Evolutionary conservation across 176 grass and related monocot species (phyloP), one percentile per base, ranked within the genome.

Genomic region (Melocanna baccifera): DNA sequence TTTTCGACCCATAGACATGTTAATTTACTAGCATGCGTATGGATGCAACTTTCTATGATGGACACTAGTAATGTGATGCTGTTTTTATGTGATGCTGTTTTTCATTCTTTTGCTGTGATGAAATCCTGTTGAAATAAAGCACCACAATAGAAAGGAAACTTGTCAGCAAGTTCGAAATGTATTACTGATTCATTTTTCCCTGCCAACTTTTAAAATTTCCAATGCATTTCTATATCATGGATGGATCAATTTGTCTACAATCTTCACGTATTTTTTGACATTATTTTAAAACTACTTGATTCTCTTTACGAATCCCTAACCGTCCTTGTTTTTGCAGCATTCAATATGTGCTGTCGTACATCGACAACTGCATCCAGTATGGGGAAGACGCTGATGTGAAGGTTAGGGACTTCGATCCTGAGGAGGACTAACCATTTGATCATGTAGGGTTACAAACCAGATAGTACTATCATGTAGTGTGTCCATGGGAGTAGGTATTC

Each of bases 321-420:
- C 8, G 6, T 3, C 8, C 29, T 20, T 14, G n/a, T 36, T 80
- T 63, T 53, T 87, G 18, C 87, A 98, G 96, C 75, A 95, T 98
- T 70, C 89, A 91, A 51, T 98, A 95, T 79, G 89, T 95, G 72
- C 32, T 98, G n/a, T 95, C 96, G 0, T 81, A 64, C 23, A 93
- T 95, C 12, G 93, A 95, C 78, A 93, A 58, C 36, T 98, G 91
- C 70, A 98, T 98, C 76, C 96, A 93, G 67, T 93, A 93, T 22
- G 96, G 95, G 12, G 91, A 98, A 88, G 80, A 98, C 41, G 96
- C 92, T 4, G 96, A 98, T 52, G 91, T 95, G 73, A 98, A 95
- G 73, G 40, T 92, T 4, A 95, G 84, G 73, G 93, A 98, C 83
- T 95, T 95, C 34, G 89, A 93, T 78, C 87, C 85, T 0, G 96